A percentile compares a stretch with the other conserved stretches of the same genome.
Conservation (phyloP, 176 grass and related monocot genomes). For the Saccharum spontaneum region DNA sequence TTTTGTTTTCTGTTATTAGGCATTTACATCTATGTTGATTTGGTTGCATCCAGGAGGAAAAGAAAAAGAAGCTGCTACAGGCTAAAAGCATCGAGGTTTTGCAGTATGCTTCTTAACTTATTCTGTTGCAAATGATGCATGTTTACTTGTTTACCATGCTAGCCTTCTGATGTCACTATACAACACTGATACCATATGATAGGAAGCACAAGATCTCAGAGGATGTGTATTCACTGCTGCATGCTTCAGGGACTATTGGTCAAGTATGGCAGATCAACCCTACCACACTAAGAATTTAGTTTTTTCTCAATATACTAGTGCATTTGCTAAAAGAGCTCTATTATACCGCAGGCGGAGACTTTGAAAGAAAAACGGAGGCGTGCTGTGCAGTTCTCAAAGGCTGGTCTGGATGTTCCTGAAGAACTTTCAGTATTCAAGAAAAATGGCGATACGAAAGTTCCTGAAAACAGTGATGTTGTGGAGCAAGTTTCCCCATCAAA, state of each 20-base stretch:
- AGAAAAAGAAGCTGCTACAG: slow-evolving; percentile 67
- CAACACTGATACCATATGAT: slow-evolving; percentile 4
- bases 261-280: slow-evolving; percentile 45
- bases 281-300: background rate
- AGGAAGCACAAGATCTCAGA: slow-evolving; percentile 87
- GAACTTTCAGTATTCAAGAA: slow-evolving; percentile 68
- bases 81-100: slow-evolving; percentile 72
- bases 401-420: slow-evolving; percentile 71
- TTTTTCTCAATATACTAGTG: background rate
- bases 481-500: slow-evolving; percentile 17
- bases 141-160: slow-evolving; percentile 21
- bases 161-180: slow-evolving; percentile 18
- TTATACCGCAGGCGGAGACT: slow-evolving; percentile 65
- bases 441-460: slow-evolving; percentile 21
- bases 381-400: slow-evolving; percentile 71
- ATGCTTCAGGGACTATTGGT: slow-evolving; percentile 89
- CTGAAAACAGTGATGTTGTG: slow-evolving; percentile 21
- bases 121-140: slow-evolving; percentile 19
- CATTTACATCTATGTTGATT: background rate
- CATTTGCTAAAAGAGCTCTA: slow-evolving; percentile 9
- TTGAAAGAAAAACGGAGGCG: slow-evolving; percentile 81
- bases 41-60: slow-evolving; percentile 67
- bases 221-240: slow-evolving; percentile 65
- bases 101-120: slow-evolving; percentile 49
- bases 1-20: background rate